A percentile compares a stretch with the other conserved stretches of the same genome.
Conservation (phyloP, 805 yeast species). For the Candida orba region DNA sequence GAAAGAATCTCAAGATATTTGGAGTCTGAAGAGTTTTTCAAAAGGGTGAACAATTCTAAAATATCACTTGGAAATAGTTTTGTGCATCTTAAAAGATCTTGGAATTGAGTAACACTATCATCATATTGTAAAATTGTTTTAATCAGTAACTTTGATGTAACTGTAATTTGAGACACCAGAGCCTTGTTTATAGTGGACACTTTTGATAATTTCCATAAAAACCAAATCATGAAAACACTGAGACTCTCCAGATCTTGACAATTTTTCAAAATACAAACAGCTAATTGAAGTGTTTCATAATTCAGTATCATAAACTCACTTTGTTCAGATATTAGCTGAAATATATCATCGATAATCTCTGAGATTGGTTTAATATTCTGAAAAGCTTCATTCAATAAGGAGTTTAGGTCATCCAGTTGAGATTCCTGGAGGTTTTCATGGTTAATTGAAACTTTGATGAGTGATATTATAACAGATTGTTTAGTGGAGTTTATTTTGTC, state of each 20-base stretch:
- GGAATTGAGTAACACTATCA: not conserved
- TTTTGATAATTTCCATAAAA: slow-evolving; percentile 4
- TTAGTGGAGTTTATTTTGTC: too few species aligned
- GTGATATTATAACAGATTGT: not conserved
- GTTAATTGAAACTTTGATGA: not conserved
- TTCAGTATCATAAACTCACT: not conserved
- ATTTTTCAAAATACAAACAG: not conserved
- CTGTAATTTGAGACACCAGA: not conserved
- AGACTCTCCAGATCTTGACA: not conserved
- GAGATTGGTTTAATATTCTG: not conserved
- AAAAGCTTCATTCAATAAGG: not conserved
- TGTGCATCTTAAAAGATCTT: not conserved
- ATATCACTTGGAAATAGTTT: not conserved
- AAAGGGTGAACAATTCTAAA: not conserved
- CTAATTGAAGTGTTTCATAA: not conserved
- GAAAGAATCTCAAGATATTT: slow-evolving; percentile 6
- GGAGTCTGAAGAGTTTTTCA: not conserved
- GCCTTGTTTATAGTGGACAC: slow-evolving; percentile 3
- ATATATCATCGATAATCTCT: slow-evolving; percentile 1
- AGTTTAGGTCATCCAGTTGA: not conserved
- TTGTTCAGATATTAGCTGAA: not conserved
- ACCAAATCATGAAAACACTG: not conserved
- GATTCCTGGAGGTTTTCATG: not conserved
- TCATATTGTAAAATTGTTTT: not conserved
- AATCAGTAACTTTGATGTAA: not conserved